phyloP scores from a whole-genome alignment of 2,329 filamentous ascomycete species.

The Pseudocercospora macadamiae region DNA sequence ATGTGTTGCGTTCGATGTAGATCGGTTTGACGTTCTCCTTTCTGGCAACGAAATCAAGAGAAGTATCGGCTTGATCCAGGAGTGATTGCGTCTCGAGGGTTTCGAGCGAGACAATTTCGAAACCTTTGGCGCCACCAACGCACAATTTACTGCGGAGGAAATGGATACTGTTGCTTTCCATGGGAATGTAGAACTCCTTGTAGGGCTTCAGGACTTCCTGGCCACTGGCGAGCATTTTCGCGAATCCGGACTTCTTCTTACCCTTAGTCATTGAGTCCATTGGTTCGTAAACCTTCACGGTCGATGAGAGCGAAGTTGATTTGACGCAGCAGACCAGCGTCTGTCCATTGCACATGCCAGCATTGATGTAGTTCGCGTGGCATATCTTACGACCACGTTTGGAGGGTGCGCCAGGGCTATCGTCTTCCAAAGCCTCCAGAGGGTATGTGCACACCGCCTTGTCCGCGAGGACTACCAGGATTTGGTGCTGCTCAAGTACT shows the following conservation, averaged over 20 bases:
- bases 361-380: constrained; percentile 98
- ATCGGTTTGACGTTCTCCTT: constrained; percentile 88
- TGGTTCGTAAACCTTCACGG: constrained; percentile 98
- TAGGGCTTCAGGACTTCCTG: constrained; percentile 96
- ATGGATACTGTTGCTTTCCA: constrained; percentile 96
- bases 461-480: constrained; percentile 88
- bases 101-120: constrained; percentile 94
- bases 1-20: constrained; percentile 94
- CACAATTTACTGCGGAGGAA: constrained; percentile 96
- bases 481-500: constrained; percentile 90
- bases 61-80: constrained; percentile 96
- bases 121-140: constrained; percentile 91
- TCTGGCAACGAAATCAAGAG: constrained; percentile 91
- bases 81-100: constrained; percentile 98
- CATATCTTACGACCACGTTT: constrained; percentile 96
- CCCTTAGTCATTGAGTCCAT: constrained; percentile 82
- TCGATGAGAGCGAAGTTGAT: constrained; percentile 87
- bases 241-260: constrained; percentile 92
- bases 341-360: constrained; percentile 89
- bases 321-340: constrained; percentile 97
- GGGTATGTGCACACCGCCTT: constrained; percentile 91
- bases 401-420: constrained; percentile 70
- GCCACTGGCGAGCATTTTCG: constrained; percentile 91
- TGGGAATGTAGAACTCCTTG: constrained; percentile 99
- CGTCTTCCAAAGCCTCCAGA: constrained; percentile 82